Base-by-base conservation (phyloP, 2,329 filamentous ascomycete species). In the Stagonosporopsis vannaccii region DNA sequence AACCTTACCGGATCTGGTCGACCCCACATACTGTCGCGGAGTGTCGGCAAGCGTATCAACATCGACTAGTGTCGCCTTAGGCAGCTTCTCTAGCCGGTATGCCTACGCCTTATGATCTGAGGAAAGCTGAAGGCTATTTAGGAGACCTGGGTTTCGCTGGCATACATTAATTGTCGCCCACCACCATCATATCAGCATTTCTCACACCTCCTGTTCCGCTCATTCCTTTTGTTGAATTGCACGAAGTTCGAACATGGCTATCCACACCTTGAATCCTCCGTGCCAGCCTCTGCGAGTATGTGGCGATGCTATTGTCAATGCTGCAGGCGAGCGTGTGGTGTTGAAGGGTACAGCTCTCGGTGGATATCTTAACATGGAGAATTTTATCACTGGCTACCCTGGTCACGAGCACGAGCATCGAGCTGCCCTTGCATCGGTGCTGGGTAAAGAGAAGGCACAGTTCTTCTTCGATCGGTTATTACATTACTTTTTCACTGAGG, bases 311-410 rank as follows among this genome's bases (percentile, higher is more conserved):
- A 60, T 64, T 19, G 57, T 64, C 22, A 42, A 62, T 35, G 57
- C 17, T 20, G 28, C 42, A 26, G 58, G 61, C 4, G 30, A 60
- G 11, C 22, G 40, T 11, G 47, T 65, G n/a, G 48, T 65, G 15
- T 46, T 65, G 15, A 65, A 65, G 44, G 62, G 62, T 9, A 44
- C 49, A n/a, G 60, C 46, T 12, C 32, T 65, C 15, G 61, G 61
- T 28, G 61, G 61, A 1, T 44, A 59, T 42, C 44, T 64, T 11
- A 64, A 62, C 51, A 58, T 64, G 59, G 61, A 64, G 51, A 64
- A 64, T 33, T 64, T 64, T 41, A 60, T 64, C 45, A 55, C 59
- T 2, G 61, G 61, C 15, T 62, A 43, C 28, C 20, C 59, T 12
- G 61, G 61, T 13, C 59, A 64, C 22, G 61, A 64, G 41, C 51